Evolutionary conservation across 495 filamentous ascomycete genomes (phyloP).

Genomic region (Chaetomium fimeti): DNA sequence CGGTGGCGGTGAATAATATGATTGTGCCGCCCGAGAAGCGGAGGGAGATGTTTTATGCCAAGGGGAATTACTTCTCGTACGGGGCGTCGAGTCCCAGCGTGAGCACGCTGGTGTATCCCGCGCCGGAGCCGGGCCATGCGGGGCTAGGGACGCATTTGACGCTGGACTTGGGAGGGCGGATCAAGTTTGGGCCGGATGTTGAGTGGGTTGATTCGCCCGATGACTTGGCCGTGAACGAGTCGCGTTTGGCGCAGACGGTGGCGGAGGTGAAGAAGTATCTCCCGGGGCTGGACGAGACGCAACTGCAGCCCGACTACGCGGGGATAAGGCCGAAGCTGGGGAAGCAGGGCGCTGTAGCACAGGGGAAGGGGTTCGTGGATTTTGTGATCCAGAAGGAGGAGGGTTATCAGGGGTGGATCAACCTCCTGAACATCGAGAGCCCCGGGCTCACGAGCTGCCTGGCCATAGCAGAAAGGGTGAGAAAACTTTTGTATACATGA

Average conservation of each 20-base stretch:
- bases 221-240: slow-evolving; percentile 48
- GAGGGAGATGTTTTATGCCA: slow-evolving; percentile 72
- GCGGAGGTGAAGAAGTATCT: slow-evolving; percentile 76
- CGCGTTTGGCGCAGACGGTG: slow-evolving; percentile 64
- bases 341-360: slow-evolving; percentile 54
- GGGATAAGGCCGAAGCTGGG: slow-evolving; percentile 87
- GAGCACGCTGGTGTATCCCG: slow-evolving; percentile 80
- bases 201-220: slow-evolving; percentile 70
- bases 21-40: slow-evolving; percentile 63
- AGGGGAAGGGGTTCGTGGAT: slow-evolving; percentile 70
- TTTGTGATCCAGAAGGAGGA: slow-evolving; percentile 82
- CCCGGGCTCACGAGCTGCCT: slow-evolving; percentile 87
- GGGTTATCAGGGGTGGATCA: slow-evolving; percentile 82
- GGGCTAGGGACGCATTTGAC: slow-evolving; percentile 94
- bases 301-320: slow-evolving; percentile 79
- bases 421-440: slow-evolving; percentile 91
- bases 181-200: slow-evolving; percentile 93
- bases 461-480: slow-evolving; percentile 84
- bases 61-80: slow-evolving; percentile 95
- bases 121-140: slow-evolving; percentile 71
- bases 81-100: slow-evolving; percentile 61
- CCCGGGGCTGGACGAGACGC: slow-evolving; percentile 63
- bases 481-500: slow-evolving; percentile 64
- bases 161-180: slow-evolving; percentile 77
- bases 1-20: slow-evolving; percentile 77